These are phyloP conservation scores for Nicotiana benthamiana DNA, from an alignment of 257 asterid species.

Conservation along the genomic window DNA sequence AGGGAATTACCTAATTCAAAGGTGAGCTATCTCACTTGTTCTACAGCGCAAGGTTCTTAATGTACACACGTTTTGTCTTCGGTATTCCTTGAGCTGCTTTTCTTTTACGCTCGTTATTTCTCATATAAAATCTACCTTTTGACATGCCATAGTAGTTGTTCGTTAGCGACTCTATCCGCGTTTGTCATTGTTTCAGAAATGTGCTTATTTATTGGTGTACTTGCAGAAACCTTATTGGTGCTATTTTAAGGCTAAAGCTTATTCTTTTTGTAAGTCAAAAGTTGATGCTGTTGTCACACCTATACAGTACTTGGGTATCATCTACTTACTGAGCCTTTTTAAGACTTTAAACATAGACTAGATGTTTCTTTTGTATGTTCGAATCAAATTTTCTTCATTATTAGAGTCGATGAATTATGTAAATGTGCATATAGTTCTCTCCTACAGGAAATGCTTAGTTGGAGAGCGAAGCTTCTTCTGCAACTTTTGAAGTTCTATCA, in stretches of 20 bases:
- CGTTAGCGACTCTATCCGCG: neutral
- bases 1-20: conserved; percentile 47
- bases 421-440: neutral
- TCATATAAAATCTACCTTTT: neutral
- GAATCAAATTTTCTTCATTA: neutral
- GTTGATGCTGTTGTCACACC: neutral
- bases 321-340: neutral
- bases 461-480: neutral
- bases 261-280: neutral
- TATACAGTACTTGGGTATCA: neutral
- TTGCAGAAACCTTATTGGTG: neutral
- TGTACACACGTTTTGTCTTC: neutral
- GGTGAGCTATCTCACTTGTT: conserved; percentile 30
- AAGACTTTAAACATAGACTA: neutral
- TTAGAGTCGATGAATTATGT: neutral
- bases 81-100: neutral
- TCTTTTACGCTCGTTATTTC: neutral
- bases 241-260: neutral
- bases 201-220: neutral
- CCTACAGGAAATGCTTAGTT: neutral
- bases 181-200: neutral
- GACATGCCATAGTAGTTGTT: neutral
- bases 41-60: neutral
- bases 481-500: neutral
- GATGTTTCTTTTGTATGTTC: neutral